Percentiles rank a stretch among this genome's conserved stretches.
phyloP scores from a whole-genome alignment of 805 yeast species.

The Barnettozyma populi region DNA sequence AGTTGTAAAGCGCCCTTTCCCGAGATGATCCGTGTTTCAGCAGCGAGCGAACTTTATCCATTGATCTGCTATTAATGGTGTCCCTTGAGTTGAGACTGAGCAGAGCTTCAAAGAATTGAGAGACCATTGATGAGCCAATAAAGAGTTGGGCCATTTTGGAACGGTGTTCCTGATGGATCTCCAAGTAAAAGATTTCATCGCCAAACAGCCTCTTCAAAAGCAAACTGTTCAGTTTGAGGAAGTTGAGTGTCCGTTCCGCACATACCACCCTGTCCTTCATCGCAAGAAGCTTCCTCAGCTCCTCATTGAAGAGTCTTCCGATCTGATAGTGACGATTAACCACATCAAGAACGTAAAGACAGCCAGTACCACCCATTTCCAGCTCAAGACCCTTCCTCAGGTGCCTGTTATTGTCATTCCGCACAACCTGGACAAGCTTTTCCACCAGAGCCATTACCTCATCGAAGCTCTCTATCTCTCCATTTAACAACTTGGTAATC shows the following conservation, averaged over 20 bases:
- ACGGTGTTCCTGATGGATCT: background rate
- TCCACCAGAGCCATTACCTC: background rate
- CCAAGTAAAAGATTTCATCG: background rate
- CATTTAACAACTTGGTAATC: background rate
- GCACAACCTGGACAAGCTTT: background rate
- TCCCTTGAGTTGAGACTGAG: background rate
- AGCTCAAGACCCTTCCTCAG: background rate
- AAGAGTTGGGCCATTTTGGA: background rate
- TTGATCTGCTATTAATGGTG: background rate
- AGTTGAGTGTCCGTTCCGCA: background rate
- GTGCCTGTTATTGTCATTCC: background rate
- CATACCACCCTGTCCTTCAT: background rate
- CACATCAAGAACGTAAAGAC: background rate
- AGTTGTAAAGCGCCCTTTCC: slow-evolving; percentile 7
- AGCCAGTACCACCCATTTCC: background rate
- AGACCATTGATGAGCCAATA: background rate
- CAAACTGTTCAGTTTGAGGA: background rate
- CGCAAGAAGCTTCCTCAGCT: background rate
- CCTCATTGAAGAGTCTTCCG: background rate
- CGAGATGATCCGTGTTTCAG: slow-evolving; percentile 5
- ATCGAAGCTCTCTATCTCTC: background rate
- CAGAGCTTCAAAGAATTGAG: slow-evolving; percentile 1
- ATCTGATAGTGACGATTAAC: background rate
- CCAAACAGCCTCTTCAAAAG: background rate
- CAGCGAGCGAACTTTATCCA: slow-evolving; percentile 2